Evolutionary conservation across 2,329 filamentous ascomycete species (phyloP), one percentile per base, ranked within the genome.

Genomic region (Diaporthe velutina): DNA sequence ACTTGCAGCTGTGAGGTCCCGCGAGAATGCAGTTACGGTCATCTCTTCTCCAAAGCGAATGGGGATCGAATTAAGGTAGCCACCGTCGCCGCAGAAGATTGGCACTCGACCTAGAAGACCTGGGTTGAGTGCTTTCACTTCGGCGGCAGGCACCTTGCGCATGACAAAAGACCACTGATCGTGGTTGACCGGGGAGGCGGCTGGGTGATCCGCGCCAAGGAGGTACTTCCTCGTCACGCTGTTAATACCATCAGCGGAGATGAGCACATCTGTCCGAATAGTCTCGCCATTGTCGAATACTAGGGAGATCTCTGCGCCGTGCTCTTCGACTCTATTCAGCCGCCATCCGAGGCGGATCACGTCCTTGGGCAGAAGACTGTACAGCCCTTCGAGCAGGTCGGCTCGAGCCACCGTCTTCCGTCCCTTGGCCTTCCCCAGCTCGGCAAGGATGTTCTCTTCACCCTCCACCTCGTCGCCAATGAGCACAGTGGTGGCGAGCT

Each of bases 171-270:
- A 78, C 81, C 82, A 83, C 33, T 76, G 75, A 52, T 83, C 82
- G 64, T 81, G 80, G 76, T 80, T 81, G 22, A 75, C 66, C 1
- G 78, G 79, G 3, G 33, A 50, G 1, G 77, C 79, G 4, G 78
- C 78, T 1, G 77, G 75, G 40, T 81, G 79, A 55, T 80, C 73
- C 17, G 78, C 75, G 17, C 79, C 80, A 5, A 83, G 77, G 35
- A 84, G 80, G 13, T 84, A 73, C 73, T 83, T 82, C 19, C 84
- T 79, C 2, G 84, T 83, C 48, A 79, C 80, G 35, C 84, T 85
- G 48, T 83, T 82, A 10, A 85, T 82, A 15, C 84, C 84, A 71
- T 86, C 84, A 13, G 83, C 83, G 1, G 82, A 83, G 57, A 86
- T 77, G 19, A 85, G 80, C 33, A 84, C 77, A 72, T 86, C 82